These are phyloP conservation scores for Neurospora sp. DNA, from an alignment of 2,329 filamentous ascomycete species.

Conservation along the genomic window DNA sequence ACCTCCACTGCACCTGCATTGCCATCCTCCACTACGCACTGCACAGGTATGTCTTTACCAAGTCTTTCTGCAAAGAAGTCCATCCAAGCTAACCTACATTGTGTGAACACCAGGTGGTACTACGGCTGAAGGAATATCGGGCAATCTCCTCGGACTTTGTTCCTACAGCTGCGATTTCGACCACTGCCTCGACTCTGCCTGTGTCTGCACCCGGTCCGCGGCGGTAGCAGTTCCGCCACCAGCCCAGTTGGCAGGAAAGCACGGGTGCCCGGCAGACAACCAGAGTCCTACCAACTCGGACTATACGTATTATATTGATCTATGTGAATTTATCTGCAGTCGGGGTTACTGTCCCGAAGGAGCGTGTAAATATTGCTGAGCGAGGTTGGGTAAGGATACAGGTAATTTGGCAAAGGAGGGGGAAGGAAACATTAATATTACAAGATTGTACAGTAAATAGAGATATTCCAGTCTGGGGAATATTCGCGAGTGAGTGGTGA, in stretches of 20 bases:
- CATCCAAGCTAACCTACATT: too few species aligned
- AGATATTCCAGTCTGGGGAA: background rate
- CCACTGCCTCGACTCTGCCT: background rate
- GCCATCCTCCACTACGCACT: background rate
- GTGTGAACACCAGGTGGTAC: background rate
- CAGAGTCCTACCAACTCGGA: background rate
- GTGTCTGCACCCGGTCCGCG: background rate
- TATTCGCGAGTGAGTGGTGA: background rate
- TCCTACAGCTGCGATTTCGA: background rate
- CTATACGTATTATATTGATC: background rate
- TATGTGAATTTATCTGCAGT: background rate
- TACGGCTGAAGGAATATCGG: background rate
- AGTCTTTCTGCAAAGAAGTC: background rate
- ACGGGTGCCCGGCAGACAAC: background rate
- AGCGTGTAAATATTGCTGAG: conserved; percentile 2
- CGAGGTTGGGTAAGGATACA: too few species aligned
- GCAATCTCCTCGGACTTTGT: background rate
- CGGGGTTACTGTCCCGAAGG: conserved; percentile 1
- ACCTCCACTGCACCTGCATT: background rate
- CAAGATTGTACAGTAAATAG: background rate
- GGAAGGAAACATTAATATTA: background rate
- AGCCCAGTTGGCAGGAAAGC: background rate
- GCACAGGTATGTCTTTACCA: background rate
- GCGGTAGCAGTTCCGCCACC: background rate
- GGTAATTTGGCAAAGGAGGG: background rate